Base-by-base conservation (phyloP, 805 yeast species). In the Teunomyces funiuensis region DNA sequence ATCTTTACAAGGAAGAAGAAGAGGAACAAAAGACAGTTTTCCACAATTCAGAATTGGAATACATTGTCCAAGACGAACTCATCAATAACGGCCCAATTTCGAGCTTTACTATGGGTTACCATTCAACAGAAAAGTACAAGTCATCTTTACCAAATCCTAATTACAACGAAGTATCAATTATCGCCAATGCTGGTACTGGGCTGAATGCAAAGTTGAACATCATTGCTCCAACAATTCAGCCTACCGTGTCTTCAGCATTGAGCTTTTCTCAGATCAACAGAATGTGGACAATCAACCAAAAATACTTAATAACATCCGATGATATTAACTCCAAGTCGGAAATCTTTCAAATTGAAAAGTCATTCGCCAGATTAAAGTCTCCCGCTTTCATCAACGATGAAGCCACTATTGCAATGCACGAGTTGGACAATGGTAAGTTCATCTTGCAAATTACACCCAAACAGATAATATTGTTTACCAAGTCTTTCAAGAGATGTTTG, bases 361-460 rank as follows among this genome's bases (percentile, higher is more conserved):
- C 79, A 18, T 85, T 83, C 57, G 76, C 82, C 27, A 71, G 83
- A 37, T 66, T 83, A 40, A 79, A 76, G 36, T 71, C 82, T 4
- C 76, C 78, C 37, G 83, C 79, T 48, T 84, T 87, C 54, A 76
- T 80, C 43, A 76, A 79, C 43, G 76, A 80, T 41, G 79, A 79
- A 23, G 65, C 75, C 11, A 88, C 95, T 0, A 69, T 88, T 8
- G 79, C 79, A 26, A 80, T 85, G 53, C 85, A 83, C 16, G 79
- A 82, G 30, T 62, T 85, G 42, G 71, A 75, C 36, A 58, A 61
- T 17, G 76, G 81, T 6, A 74, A 77, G 28, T 73, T 79, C 50
- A 79, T 88, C 27, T 75, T 88, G 13, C 97, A 89, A 57, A 79
- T 88, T 2, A 82, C 93, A 1, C 78, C 85, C 0, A 75, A 77